These are phyloP conservation scores for Claviceps purpurea DNA, from an alignment of 2,329 filamentous ascomycete species.

Conservation along the genomic window DNA sequence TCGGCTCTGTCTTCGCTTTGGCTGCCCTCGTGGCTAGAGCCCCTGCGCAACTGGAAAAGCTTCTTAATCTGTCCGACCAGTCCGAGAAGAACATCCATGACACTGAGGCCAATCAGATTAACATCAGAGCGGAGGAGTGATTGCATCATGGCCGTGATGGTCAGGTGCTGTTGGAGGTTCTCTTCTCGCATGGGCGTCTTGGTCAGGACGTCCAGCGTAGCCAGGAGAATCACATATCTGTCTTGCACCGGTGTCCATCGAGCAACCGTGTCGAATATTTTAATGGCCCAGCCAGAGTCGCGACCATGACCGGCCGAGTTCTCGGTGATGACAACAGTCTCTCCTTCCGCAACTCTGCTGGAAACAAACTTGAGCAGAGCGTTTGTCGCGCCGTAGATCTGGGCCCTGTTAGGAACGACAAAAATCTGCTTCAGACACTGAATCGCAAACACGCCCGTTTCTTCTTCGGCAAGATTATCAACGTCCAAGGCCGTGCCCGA, in stretches of 20 bases:
- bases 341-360: conserved; percentile 38
- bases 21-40: conserved; percentile 18
- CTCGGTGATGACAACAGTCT: conserved; percentile 38
- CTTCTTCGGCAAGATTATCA: conserved; percentile 79
- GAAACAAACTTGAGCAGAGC: conserved; percentile 65
- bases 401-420: conserved; percentile 63
- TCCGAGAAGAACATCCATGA: conserved; percentile 85
- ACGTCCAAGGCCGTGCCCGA: conserved; percentile 73
- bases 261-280: conserved; percentile 65
- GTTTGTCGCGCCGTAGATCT: conserved; percentile 64
- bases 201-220: conserved; percentile 63
- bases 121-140: conserved; percentile 75
- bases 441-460: conserved; percentile 71
- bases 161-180: conserved; percentile 58
- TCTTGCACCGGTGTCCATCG: conserved; percentile 90
- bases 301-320: conserved; percentile 24
- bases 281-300: conserved; percentile 64
- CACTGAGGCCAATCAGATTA: conserved; percentile 87
- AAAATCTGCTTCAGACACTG: conserved; percentile 82
- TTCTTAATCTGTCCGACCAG: conserved; percentile 73
- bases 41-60: conserved; percentile 51
- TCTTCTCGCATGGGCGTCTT: conserved; percentile 56
- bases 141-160: conserved; percentile 65
- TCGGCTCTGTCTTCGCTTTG: conserved; percentile 22
- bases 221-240: conserved; percentile 78